These are phyloP conservation scores for Iris pallida DNA, from an alignment of 116 monocot genomes.

Conservation along the genomic window DNA sequence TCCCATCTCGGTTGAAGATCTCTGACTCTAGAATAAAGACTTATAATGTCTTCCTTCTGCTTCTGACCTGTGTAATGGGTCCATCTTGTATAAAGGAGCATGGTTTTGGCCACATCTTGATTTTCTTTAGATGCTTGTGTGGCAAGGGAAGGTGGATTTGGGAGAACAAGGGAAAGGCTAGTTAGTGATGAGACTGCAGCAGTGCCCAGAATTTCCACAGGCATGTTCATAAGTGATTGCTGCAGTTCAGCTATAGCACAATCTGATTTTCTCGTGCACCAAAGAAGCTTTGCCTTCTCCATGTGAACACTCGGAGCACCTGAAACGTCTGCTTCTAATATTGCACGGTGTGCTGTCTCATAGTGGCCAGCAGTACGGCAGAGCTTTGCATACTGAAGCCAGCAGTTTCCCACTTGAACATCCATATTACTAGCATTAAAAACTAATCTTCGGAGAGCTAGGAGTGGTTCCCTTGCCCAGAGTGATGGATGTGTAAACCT, in stretches of 20 bases:
- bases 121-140: constrained; percentile 66
- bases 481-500: constrained; percentile 82
- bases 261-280: constrained; percentile 81
- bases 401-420: constrained; percentile 78
- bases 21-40: constrained; percentile 84
- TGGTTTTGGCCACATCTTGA: constrained; percentile 71
- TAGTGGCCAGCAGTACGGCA: constrained; percentile 90
- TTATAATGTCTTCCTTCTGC: constrained; percentile 90
- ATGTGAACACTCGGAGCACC: constrained; percentile 77
- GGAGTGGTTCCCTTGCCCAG: constrained; percentile 90
- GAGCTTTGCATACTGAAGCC: constrained; percentile 98
- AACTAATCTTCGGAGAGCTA: constrained; percentile 87
- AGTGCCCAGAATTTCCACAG: constrained; percentile 65
- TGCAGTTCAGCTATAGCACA: constrained; percentile 91
- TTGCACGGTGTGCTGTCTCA: constrained; percentile 90
- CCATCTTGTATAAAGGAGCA: constrained; percentile 94
- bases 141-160: constrained; percentile 47
- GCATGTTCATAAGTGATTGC: constrained; percentile 71
- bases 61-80: constrained; percentile 95
- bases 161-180: constrained; percentile 72
- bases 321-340: constrained; percentile 85
- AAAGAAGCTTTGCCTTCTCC: constrained; percentile 94
- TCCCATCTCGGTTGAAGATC: constrained; percentile 96
- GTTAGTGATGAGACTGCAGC: constrained; percentile 57
- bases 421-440: constrained; percentile 56